Base-by-base conservation (phyloP, 352 stramenopile species). In the Phytophthora kernoviae region DNA sequence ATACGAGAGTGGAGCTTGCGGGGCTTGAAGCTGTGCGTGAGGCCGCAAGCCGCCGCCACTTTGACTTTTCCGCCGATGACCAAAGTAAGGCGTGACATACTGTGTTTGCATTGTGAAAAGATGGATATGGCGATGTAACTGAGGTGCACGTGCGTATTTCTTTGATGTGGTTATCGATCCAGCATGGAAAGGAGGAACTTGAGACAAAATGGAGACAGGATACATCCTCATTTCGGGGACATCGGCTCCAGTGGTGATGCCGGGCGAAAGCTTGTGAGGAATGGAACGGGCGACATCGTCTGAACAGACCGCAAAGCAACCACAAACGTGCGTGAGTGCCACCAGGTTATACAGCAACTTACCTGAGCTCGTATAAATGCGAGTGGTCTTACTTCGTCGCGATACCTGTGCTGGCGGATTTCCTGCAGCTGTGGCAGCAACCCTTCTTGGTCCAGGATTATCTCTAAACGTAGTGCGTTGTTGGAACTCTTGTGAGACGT, bases 401-500 rank as follows among this genome's bases (percentile, higher is more conserved):
- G 77, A 54, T 71, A 88, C 15, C 65, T 53, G 51, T 91, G 77
- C 17, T 70, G 60, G 12, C 75, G 79, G n/a, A 85, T 77, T 24
- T 86, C 75, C 34, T 73, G 62, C 15, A 87, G 71, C 30, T 79
- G 68, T 5, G 77, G 76, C 39, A 91, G 60, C 21, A 89, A 44
- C 0, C 75, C 77, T 34, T 79, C 62, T 63, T 91, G 79, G 37
- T 91, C 73, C 21, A 83, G 61, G 47, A 87, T 81, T 11, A 74
- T 83, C 52, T 91, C 75, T 21, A 84, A 56, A 1, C 77, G 75
- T 15, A 91, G 73, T 32, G 66, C 73, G 5, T 84, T 54, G 64
- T 84, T 91, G 49, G 77, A 49, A 48, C 66, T 86, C 53, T 89
- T 91, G 45, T 70, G 68, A n/a, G 77, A 73, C 15, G 79, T 87